Evolutionary conservation across 768 basidiomycete genomes (phyloP).

Genomic region (Brasilioporus rufonigricans): DNA sequence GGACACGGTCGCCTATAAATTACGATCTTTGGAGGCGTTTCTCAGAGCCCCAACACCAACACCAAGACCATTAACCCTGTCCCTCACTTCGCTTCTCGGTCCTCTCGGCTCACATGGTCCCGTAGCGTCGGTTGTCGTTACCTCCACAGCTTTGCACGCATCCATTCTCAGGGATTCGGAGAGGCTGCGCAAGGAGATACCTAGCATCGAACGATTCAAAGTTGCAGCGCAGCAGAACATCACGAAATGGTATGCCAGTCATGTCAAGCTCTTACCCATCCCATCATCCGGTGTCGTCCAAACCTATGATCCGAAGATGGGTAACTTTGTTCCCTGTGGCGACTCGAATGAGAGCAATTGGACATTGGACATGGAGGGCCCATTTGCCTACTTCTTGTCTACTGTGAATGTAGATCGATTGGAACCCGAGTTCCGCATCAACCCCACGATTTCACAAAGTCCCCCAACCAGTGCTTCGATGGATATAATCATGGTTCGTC

Average conservation of each 20-base stretch:
- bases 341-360: slow-evolving; percentile 33
- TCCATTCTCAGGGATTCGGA: slow-evolving; percentile 83
- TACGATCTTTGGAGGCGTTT: slow-evolving; percentile 57
- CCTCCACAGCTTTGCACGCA: slow-evolving; percentile 84
- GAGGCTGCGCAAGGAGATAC: slow-evolving; percentile 59
- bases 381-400: slow-evolving; percentile 84
- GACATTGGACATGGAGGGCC: slow-evolving; percentile 58
- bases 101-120: slow-evolving; percentile 26
- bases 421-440: slow-evolving; percentile 78
- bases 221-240: slow-evolving; percentile 78
- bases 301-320: slow-evolving; percentile 55
- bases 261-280: slow-evolving; percentile 54
- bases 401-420: slow-evolving; percentile 83
- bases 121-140: slow-evolving; percentile 73
- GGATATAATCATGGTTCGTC: slow-evolving; percentile 78
- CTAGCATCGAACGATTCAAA: slow-evolving; percentile 85
- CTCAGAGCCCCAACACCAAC: slow-evolving; percentile 35
- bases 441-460: slow-evolving; percentile 53
- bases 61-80: slow-evolving; percentile 49
- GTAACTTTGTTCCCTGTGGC: slow-evolving; percentile 47
- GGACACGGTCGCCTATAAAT: slow-evolving; percentile 38
- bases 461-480: slow-evolving; percentile 49
- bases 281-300: slow-evolving; percentile 42
- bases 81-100: slow-evolving; percentile 45
- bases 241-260: slow-evolving; percentile 64